phyloP scores from a whole-genome alignment of 768 basidiomycete species.

The Mycena latifolia region DNA sequence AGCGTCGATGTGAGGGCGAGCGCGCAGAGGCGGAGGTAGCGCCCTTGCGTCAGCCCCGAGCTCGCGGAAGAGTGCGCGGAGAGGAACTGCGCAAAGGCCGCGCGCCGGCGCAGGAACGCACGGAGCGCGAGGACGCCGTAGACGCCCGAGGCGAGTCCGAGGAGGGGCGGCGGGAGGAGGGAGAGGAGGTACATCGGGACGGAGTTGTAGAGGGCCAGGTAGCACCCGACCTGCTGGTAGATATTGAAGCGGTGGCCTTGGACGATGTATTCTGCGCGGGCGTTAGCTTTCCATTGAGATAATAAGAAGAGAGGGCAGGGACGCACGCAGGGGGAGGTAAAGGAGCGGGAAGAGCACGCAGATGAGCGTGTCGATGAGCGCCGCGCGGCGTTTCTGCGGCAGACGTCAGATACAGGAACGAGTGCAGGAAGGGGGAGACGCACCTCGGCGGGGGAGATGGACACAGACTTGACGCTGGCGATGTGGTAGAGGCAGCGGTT shows the following conservation, averaged over 20 bases:
- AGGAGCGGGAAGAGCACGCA: no score
- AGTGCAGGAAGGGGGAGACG: constrained; percentile 22
- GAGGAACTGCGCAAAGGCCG: no score
- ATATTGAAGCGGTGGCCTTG: constrained; percentile 55
- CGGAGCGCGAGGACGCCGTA: no score
- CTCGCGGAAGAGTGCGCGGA: no score
- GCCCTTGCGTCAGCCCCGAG: no score
- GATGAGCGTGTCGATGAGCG: constrained; percentile 59
- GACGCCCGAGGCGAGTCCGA: constrained; percentile 55
- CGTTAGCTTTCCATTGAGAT: no score
- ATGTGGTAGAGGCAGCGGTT: constrained; percentile 38
- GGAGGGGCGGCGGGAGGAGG: constrained; percentile 52
- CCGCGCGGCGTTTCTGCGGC: constrained; percentile 52
- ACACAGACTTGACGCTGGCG: constrained; percentile 41
- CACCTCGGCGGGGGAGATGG: constrained; percentile 49
- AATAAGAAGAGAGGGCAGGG: constrained; percentile 59
- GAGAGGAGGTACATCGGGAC: constrained; percentile 42
- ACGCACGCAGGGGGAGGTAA: no score
- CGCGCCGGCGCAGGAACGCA: no score
- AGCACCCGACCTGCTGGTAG: constrained; percentile 62
- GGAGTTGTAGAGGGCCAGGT: constrained; percentile 42
- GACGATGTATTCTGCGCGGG: constrained; percentile 60
- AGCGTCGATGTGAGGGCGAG: no score
- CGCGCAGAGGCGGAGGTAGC: no score
- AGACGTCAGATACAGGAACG: constrained; percentile 39